A percentile compares a stretch with the other conserved stretches of the same genome.
Conservation (phyloP, 208 protist genomes). For the Vickermania spadyakhi region DNA sequence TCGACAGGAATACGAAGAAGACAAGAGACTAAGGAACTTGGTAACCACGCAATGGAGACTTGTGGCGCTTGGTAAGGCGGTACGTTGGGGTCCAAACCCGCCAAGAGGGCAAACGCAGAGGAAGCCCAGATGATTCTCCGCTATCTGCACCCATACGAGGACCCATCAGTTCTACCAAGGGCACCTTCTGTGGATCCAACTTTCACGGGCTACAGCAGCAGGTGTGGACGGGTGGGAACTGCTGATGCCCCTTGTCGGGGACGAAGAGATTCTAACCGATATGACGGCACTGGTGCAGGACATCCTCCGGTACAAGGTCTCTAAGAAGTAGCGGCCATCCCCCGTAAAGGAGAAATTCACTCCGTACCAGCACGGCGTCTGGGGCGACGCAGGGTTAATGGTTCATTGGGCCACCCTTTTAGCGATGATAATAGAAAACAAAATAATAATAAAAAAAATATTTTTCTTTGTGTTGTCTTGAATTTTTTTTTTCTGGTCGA, state of each 20-base stretch:
- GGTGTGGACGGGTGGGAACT: neutral
- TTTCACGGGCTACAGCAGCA: neutral
- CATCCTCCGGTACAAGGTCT: constrained; percentile 15
- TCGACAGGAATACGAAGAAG: no score
- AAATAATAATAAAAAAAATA: no score
- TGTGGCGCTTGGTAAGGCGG: neutral
- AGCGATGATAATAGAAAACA: no score
- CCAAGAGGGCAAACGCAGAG: neutral
- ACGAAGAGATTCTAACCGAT: constrained; percentile 4
- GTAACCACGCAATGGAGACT: no score
- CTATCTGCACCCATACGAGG: neutral
- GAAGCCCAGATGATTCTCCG: neutral
- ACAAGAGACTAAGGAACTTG: no score
- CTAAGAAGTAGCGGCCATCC: constrained; percentile 3
- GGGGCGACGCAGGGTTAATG: no score
- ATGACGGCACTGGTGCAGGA: constrained; percentile 11
- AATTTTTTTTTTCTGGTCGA: no score
- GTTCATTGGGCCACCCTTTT: no score
- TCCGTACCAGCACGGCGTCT: no score
- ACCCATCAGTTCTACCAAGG: neutral
- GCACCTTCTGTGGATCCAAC: neutral
- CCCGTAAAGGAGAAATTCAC: no score
- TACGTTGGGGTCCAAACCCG: neutral
- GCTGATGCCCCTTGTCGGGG: neutral
- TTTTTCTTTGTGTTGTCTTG: no score